These are phyloP conservation scores for Aspergillus candidus DNA, from an alignment of 2,329 filamentous ascomycete genomes.

Conservation along the genomic window DNA sequence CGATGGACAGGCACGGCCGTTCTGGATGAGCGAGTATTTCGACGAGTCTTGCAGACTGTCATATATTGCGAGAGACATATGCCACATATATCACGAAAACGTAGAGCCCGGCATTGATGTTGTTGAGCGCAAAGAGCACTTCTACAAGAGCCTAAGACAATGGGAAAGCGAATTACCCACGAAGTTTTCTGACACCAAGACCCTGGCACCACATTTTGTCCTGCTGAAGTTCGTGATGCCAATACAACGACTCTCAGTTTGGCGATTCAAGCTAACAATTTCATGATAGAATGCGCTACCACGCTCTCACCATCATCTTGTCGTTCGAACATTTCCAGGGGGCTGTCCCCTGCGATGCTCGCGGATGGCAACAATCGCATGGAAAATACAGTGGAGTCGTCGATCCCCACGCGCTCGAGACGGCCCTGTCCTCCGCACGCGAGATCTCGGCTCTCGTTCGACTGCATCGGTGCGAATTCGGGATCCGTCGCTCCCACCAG, in stretches of 20 bases:
- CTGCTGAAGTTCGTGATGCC: conserved; percentile 10
- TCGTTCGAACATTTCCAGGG: conserved; percentile 15
- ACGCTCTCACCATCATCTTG: conserved; percentile 21
- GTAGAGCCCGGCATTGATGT: not conserved
- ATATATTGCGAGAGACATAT: conserved; percentile 16
- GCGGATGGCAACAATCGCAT: no score
- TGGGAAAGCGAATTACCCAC: conserved; percentile 11
- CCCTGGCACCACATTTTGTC: conserved; percentile 11
- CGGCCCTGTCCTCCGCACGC: conserved; percentile 15
- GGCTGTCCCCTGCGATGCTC: not conserved
- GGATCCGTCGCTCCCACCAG: conserved; percentile 21
- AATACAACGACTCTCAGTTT: not conserved
- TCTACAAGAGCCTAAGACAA: conserved; percentile 9
- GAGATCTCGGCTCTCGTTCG: conserved; percentile 18
- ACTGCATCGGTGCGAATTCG: conserved; percentile 18
- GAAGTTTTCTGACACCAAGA: not conserved
- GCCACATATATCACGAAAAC: conserved; percentile 2
- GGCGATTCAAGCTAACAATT: not conserved
- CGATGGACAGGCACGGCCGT: conserved; percentile 1
- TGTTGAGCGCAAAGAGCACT: conserved; percentile 6
- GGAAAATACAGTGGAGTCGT: not conserved
- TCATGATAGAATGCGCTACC: conserved; percentile 20
- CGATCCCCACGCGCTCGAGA: conserved; percentile 3
- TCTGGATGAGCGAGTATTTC: conserved; percentile 14
- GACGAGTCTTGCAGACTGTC: conserved; percentile 17